A percentile compares a stretch with the other conserved stretches of the same genome.
Evolutionary conservation across 257 asterid genomes (phyloP).

Genomic region (Marsdenia floribunda): DNA sequence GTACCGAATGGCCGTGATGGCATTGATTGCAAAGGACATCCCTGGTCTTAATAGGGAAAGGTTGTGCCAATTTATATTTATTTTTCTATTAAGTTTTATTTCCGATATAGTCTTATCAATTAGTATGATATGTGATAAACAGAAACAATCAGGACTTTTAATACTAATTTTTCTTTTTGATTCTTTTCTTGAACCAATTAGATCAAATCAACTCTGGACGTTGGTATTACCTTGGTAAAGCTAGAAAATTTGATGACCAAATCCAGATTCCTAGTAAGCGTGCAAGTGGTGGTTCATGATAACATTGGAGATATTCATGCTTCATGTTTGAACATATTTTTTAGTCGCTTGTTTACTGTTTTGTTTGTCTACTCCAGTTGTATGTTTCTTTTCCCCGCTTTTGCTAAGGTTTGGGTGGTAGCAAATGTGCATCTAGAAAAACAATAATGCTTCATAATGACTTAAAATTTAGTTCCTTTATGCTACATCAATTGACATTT

Average conservation of each 20-base stretch:
- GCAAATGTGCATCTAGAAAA: not conserved
- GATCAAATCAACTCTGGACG: not conserved
- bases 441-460: not conserved
- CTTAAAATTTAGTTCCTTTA: not conserved
- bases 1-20: slow-evolving; percentile 97
- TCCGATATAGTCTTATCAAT: not conserved
- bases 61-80: slow-evolving; percentile 31
- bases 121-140: not conserved
- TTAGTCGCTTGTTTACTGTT: not conserved
- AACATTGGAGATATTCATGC: not conserved
- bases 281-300: not conserved
- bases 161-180: not conserved
- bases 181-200: not conserved
- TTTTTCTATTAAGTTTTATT: slow-evolving; percentile 1
- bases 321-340: not conserved
- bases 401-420: not conserved
- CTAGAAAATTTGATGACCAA: not conserved
- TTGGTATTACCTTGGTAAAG: not conserved
- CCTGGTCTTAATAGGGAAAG: slow-evolving; percentile 93
- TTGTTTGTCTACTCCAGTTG: not conserved
- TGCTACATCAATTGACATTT: not conserved
- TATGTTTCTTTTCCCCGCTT: not conserved
- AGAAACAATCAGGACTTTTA: not conserved
- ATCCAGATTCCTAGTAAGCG: not conserved
- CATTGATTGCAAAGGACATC: slow-evolving; percentile 74